Conservation (phyloP, 768 basidiomycete species). For the Mycena amicta region DNA sequence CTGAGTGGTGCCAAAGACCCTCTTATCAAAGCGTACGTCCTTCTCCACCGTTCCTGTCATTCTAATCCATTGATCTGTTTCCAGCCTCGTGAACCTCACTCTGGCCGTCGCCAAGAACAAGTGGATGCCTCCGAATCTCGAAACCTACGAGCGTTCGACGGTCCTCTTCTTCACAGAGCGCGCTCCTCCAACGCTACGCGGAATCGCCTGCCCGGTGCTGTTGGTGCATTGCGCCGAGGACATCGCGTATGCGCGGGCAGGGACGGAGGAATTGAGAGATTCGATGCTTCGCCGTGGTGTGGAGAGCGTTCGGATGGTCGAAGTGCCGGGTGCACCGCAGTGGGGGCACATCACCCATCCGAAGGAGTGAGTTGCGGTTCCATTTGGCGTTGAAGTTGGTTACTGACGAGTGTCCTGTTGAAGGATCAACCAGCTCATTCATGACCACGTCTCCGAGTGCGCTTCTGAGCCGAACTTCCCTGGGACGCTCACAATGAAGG, state of each 20-base stretch:
- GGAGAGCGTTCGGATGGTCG: conserved; percentile 20
- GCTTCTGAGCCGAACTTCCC: neutral
- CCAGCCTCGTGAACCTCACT: neutral
- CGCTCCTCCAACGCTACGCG: neutral
- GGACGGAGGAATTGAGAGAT: conserved; percentile 24
- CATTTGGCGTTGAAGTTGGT: neutral
- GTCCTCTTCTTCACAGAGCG: conserved; percentile 14
- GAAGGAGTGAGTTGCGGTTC: conserved; percentile 22
- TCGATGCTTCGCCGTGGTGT: conserved; percentile 26
- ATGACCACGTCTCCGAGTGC: conserved; percentile 7
- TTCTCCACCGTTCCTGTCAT: neutral
- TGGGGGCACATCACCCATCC: conserved; percentile 29
- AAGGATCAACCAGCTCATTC: conserved; percentile 8
- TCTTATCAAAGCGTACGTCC: conserved; percentile 13
- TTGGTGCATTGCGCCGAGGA: conserved; percentile 34
- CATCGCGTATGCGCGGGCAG: conserved; percentile 31
- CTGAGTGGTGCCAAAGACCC: conserved; percentile 7
- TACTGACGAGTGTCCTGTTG: neutral
- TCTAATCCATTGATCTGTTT: no score
- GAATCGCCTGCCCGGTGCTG: conserved; percentile 29
- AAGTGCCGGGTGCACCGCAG: conserved; percentile 32
- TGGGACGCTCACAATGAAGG: neutral
- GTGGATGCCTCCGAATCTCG: conserved; percentile 6
- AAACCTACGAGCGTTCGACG: neutral
- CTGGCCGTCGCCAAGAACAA: neutral